These are phyloP conservation scores for Actinomucor elegans DNA, from an alignment of 371 early-diverging fungal genomes.

Conservation along the genomic window DNA sequence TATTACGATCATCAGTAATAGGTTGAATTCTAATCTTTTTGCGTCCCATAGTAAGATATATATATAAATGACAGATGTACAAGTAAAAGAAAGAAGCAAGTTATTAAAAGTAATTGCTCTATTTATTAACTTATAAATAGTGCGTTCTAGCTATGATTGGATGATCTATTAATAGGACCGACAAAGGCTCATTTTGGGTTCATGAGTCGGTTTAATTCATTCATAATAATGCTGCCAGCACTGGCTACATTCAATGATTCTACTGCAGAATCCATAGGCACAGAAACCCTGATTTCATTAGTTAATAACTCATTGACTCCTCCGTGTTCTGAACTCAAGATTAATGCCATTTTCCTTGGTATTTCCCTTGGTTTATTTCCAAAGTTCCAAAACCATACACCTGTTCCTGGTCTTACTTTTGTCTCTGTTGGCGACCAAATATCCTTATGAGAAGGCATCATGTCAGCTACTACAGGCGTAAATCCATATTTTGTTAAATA, in stretches of 20 bases:
- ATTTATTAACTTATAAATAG: too few relatives aligned
- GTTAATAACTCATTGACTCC: slow-evolving; percentile 37
- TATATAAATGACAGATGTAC: not conserved
- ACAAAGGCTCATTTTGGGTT: not conserved
- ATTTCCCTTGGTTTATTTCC: slow-evolving; percentile 1
- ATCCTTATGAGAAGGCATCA: slow-evolving; percentile 33
- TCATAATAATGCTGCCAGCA: slow-evolving; percentile 58
- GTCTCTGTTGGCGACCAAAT: slow-evolving; percentile 31
- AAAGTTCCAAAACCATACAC: slow-evolving; percentile 43
- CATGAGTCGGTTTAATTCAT: slow-evolving; percentile 50
- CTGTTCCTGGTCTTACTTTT: slow-evolving; percentile 5
- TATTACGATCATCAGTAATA: slow-evolving; percentile 92
- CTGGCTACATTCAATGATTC: slow-evolving; percentile 58
- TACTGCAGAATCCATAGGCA: slow-evolving; percentile 51
- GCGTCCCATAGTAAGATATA: slow-evolving; percentile 75
- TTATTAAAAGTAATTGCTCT: too few relatives aligned
- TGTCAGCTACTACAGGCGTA: slow-evolving; percentile 58
- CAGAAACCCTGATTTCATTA: slow-evolving; percentile 49
- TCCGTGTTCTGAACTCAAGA: slow-evolving; percentile 55
- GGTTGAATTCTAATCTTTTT: slow-evolving; percentile 96
- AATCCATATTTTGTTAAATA: slow-evolving; percentile 34
- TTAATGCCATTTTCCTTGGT: slow-evolving; percentile 48
- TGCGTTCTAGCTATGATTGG: too few relatives aligned
- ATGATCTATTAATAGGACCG: slow-evolving; percentile 6
- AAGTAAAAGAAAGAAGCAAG: not conserved